A percentile compares a stretch with the other conserved stretches of the same genome.
Evolutionary conservation across 2,329 filamentous ascomycete genomes (phyloP).

Genomic region (Colletotrichum noveboracense): DNA sequence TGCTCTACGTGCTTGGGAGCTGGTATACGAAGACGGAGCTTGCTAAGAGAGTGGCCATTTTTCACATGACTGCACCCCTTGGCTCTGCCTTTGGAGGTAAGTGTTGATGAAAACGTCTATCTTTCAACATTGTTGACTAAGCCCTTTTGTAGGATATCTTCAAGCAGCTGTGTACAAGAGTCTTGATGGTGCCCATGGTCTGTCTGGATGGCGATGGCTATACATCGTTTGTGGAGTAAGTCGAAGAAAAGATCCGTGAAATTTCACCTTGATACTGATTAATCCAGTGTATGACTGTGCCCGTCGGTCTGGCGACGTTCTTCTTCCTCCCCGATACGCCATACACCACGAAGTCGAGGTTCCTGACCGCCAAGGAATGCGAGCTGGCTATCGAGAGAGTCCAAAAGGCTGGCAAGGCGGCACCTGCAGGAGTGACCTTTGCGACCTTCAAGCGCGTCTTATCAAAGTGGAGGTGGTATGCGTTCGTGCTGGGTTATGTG

Average conservation of each 20-base stretch:
- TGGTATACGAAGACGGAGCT: conserved; percentile 44
- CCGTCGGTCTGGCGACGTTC: conserved; percentile 17
- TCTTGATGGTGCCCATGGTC: conserved; percentile 51
- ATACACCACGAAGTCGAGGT: neutral
- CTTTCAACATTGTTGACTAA: neutral
- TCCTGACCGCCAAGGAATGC: neutral
- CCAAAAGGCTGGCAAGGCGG: conserved; percentile 19
- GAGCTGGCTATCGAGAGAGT: conserved; percentile 7
- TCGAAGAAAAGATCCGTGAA: neutral
- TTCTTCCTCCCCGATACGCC: conserved; percentile 17
- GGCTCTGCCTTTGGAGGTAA: conserved; percentile 54
- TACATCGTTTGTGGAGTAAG: conserved; percentile 42
- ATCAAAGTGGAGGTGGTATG: conserved; percentile 22
- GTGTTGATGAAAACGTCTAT: neutral
- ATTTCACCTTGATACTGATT: neutral
- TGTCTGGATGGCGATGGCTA: conserved; percentile 43
- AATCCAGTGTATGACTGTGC: conserved; percentile 19
- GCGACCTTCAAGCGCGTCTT: conserved; percentile 20
- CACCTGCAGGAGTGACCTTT: conserved; percentile 17
- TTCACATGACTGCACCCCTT: conserved; percentile 54
- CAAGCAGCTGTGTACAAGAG: conserved; percentile 59
- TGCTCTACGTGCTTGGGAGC: conserved; percentile 42
- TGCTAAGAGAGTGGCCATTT: conserved; percentile 56
- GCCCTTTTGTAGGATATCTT: conserved; percentile 47
- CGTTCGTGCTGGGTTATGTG: conserved; percentile 24